Conservation (phyloP, 1,284 basidiomycete genomes). For the Rhodotorula mucilaginosa region DNA sequence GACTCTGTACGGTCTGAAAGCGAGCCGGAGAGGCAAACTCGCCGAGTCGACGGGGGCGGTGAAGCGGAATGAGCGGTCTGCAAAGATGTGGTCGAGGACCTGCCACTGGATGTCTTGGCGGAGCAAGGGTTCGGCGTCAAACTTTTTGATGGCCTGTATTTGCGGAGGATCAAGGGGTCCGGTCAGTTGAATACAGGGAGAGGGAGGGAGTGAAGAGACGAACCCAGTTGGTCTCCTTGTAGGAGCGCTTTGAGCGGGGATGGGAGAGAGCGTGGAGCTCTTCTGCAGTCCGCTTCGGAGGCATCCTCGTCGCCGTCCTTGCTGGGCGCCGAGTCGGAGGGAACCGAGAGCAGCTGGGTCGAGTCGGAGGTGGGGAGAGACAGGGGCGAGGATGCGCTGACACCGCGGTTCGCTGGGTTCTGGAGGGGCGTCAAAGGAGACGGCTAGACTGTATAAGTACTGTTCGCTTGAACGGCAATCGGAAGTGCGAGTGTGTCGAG, state of each 20-base stretch:
- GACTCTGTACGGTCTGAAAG: not conserved
- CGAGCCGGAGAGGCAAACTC: not conserved
- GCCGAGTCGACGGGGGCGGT: constrained; percentile 55
- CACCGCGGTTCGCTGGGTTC: not conserved
- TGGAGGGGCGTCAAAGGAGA: not conserved
- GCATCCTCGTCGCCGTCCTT: constrained; percentile 8
- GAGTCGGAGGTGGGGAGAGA: not conserved
- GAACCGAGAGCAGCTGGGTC: not conserved
- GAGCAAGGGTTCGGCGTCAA: constrained; percentile 36
- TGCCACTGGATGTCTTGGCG: constrained; percentile 75
- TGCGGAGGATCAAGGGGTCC: not conserved
- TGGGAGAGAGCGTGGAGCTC: constrained; percentile 28
- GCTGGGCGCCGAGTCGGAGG: too few species aligned
- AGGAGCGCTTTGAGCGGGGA: constrained; percentile 21
- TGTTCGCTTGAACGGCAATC: too few species aligned
- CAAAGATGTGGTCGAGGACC: constrained; percentile 73
- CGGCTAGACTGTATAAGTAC: too few species aligned
- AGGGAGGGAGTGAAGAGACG: not conserved
- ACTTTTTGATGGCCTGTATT: constrained; percentile 38
- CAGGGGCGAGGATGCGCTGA: not conserved
- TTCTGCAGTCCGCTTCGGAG: constrained; percentile 29
- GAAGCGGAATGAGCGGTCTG: constrained; percentile 66
- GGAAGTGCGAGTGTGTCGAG: too few species aligned
- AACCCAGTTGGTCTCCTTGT: constrained; percentile 36
- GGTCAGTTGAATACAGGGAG: not conserved